Evolutionary conservation across 768 basidiomycete genomes (phyloP).

Genomic region (Pisolithus marmoratus): DNA sequence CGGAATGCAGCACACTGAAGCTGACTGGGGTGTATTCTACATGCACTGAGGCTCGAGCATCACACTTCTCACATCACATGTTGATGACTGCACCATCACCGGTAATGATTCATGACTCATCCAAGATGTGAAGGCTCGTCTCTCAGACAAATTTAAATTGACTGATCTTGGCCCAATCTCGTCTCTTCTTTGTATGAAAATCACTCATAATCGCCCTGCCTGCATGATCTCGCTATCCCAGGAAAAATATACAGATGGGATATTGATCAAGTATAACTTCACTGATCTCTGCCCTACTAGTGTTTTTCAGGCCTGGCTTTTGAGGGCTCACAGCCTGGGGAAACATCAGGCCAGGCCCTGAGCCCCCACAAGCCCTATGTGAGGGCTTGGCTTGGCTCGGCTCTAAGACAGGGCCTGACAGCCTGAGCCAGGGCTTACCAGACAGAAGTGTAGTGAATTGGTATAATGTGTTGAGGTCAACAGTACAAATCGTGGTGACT

Average conservation of each 20-base stretch:
- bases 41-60: too few relatives aligned
- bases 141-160: neutral
- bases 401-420: too few relatives aligned
- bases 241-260: constrained; percentile 23
- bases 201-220: neutral
- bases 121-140: neutral
- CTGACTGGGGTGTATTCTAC: neutral
- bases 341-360: too few relatives aligned
- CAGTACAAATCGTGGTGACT: too few relatives aligned
- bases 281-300: neutral
- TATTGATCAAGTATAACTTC: constrained; percentile 23
- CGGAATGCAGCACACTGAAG: neutral
- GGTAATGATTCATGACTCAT: neutral
- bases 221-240: neutral
- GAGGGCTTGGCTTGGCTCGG: too few relatives aligned
- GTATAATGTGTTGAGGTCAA: too few relatives aligned
- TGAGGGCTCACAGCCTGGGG: too few relatives aligned
- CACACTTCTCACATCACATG: neutral
- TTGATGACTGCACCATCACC: neutral
- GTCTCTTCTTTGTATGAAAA: constrained; percentile 11
- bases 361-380: too few relatives aligned
- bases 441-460: too few relatives aligned
- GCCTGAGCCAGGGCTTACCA: too few relatives aligned
- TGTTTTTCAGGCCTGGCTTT: too few relatives aligned
- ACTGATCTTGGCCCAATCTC: neutral